A percentile compares a stretch with the other conserved stretches of the same genome.
Conservation (phyloP, 2,329 filamentous ascomycete genomes). For the Neonectria magnoliae region DNA sequence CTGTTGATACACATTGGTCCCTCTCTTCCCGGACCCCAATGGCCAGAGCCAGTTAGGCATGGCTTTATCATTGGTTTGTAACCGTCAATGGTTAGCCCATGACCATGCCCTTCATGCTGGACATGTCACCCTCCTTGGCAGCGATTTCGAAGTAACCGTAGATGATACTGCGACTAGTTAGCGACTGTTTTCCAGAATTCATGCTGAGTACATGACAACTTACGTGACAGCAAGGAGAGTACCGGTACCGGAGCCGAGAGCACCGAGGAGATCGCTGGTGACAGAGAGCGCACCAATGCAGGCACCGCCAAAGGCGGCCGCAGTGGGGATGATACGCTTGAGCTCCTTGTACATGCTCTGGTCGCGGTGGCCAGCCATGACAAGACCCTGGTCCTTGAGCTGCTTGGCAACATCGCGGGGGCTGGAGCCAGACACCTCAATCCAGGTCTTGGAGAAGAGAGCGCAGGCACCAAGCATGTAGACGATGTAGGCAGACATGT, state of each 20-base stretch:
- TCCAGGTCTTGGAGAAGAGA: constrained; percentile 99
- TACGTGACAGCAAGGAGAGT: constrained; percentile 98
- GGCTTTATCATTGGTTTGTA: constrained; percentile 29
- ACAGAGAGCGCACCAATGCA: constrained; percentile 98
- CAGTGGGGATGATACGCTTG: constrained; percentile 98
- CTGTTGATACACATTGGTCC: constrained; percentile 43
- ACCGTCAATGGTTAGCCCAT: constrained; percentile 64
- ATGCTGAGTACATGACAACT: constrained; percentile 58
- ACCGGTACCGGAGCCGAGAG: constrained; percentile 95
- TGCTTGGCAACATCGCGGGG: constrained; percentile 99
- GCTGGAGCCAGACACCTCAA: constrained; percentile 97
- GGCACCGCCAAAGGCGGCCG: constrained; percentile 96
- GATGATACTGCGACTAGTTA: constrained; percentile 79
- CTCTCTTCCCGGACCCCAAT: constrained; percentile 29
- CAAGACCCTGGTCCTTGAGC: constrained; percentile 98
- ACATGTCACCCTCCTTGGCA: constrained; percentile 96
- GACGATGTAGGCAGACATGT: constrained; percentile 92
- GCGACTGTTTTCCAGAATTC: constrained; percentile 25
- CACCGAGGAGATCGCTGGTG: constrained; percentile 92
- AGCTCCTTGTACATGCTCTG: constrained; percentile 99
- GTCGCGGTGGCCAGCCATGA: constrained; percentile 99
- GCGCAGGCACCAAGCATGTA: constrained; percentile 99
- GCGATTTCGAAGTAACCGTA: constrained; percentile 99
- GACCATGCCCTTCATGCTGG: constrained; percentile 79
- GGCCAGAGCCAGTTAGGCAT: constrained; percentile 35